Percentiles rank a stretch among this genome's conserved stretches.
phyloP scores from a whole-genome alignment of 257 asterid genomes.

The Voacanga thouarsii region DNA sequence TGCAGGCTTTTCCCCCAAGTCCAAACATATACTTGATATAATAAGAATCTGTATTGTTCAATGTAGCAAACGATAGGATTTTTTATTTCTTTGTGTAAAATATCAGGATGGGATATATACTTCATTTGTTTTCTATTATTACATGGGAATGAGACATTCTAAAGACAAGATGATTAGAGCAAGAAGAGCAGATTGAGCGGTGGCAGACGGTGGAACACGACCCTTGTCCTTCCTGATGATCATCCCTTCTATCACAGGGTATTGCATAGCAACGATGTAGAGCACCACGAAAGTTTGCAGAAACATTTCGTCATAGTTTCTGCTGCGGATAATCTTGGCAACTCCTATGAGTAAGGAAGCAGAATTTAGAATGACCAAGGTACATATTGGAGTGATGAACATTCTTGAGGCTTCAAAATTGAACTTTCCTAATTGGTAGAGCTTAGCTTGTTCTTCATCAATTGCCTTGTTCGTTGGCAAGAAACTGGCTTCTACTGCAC shows the following conservation, averaged over 20 bases:
- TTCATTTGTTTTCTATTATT: background rate
- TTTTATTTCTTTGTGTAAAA: too few relatives aligned
- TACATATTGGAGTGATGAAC: conserved; percentile 47
- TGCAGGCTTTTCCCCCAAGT: too few relatives aligned
- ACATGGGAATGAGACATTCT: background rate
- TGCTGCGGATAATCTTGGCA: conserved; percentile 11
- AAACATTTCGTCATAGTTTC: conserved; percentile 26
- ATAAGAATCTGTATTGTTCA: too few relatives aligned
- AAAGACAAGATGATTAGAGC: background rate
- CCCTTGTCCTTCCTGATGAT: conserved; percentile 51
- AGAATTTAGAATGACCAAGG: conserved; percentile 41
- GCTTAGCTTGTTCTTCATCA: conserved; percentile 45
- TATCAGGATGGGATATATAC: background rate
- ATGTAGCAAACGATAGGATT: too few relatives aligned
- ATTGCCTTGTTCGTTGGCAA: conserved; percentile 53
- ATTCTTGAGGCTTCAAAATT: conserved; percentile 49
- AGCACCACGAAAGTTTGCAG: conserved; percentile 37
- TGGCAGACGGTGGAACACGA: conserved; percentile 27
- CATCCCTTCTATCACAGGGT: conserved; percentile 66
- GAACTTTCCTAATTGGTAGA: conserved; percentile 41
- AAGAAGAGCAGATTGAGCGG: conserved; percentile 22
- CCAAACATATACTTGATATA: too few relatives aligned
- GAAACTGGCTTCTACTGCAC: conserved; percentile 49
- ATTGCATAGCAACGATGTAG: conserved; percentile 43
- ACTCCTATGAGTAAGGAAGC: conserved; percentile 36